phyloP scores from a whole-genome alignment of 2,329 filamentous ascomycete genomes.

The Talaromyces sp. region DNA sequence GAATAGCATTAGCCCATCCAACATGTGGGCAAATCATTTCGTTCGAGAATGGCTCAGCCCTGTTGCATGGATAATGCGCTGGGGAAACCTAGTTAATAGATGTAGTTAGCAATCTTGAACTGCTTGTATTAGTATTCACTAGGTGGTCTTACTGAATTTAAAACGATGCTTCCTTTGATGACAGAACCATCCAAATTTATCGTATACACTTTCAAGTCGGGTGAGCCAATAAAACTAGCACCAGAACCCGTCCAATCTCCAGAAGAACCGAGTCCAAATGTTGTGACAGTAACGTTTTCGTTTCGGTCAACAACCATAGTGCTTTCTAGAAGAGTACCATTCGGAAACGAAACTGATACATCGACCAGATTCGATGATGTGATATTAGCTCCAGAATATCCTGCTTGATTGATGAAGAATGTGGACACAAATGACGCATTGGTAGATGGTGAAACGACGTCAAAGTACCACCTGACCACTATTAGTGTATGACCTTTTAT shows the following conservation, averaged over 20 bases:
- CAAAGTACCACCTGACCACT: neutral
- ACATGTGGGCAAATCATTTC: neutral
- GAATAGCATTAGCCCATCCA: neutral
- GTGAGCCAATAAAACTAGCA: neutral
- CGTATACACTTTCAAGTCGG: neutral
- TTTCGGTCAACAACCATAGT: neutral
- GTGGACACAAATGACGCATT: neutral
- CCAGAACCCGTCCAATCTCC: neutral
- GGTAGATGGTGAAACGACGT: neutral
- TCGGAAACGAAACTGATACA: neutral
- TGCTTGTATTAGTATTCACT: too few species aligned
- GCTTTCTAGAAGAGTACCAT: neutral
- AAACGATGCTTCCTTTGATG: neutral
- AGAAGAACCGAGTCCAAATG: neutral
- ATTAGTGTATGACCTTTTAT: neutral
- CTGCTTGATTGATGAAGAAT: neutral
- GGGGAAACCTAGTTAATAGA: neutral
- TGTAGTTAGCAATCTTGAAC: too few species aligned
- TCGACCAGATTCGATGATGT: neutral
- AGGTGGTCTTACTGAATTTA: neutral
- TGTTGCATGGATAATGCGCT: neutral
- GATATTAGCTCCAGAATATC: neutral
- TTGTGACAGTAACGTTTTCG: neutral
- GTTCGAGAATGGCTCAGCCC: neutral
- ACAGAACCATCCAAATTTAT: neutral